Conservation (phyloP, 495 filamentous ascomycete species). For the Thermothielavioides terrestris region DNA sequence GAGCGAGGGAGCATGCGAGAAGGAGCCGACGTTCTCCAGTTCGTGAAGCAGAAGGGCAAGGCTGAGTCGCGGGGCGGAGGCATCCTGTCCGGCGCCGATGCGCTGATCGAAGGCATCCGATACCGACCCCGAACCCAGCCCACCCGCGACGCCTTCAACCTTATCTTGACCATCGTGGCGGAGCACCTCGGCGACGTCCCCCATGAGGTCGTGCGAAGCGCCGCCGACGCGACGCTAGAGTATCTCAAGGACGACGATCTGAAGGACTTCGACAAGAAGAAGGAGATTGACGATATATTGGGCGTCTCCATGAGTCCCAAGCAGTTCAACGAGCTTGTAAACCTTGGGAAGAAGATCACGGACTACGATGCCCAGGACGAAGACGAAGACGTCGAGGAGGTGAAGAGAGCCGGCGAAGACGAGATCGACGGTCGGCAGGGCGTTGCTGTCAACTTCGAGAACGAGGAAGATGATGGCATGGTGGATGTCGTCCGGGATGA, state of each 20-base stretch:
- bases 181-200: conserved; percentile 87
- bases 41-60: conserved; percentile 83
- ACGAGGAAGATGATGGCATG: conserved; percentile 79
- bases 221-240: conserved; percentile 89
- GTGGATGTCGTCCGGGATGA: conserved; percentile 77
- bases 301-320: conserved; percentile 75
- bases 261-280: conserved; percentile 98
- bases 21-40: conserved; percentile 75
- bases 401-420: conserved; percentile 58
- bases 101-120: conserved; percentile 69
- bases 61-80: conserved; percentile 68
- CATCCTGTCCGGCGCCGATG: conserved; percentile 76
- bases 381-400: conserved; percentile 76
- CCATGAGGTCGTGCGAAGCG: conserved; percentile 83
- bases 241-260: conserved; percentile 88
- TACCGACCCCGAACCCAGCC: conserved; percentile 89
- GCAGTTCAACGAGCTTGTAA: conserved; percentile 94
- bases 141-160: conserved; percentile 89
- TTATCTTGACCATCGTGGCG: conserved; percentile 86
- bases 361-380: conserved; percentile 98
- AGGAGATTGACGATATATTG: conserved; percentile 88
- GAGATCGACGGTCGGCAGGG: conserved; percentile 91
- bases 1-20: conserved; percentile 74
- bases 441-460: conserved; percentile 93
- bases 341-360: conserved; percentile 96